phyloP scores from a whole-genome alignment of 2,329 filamentous ascomycete genomes.

The Dactylellina cionopaga region DNA sequence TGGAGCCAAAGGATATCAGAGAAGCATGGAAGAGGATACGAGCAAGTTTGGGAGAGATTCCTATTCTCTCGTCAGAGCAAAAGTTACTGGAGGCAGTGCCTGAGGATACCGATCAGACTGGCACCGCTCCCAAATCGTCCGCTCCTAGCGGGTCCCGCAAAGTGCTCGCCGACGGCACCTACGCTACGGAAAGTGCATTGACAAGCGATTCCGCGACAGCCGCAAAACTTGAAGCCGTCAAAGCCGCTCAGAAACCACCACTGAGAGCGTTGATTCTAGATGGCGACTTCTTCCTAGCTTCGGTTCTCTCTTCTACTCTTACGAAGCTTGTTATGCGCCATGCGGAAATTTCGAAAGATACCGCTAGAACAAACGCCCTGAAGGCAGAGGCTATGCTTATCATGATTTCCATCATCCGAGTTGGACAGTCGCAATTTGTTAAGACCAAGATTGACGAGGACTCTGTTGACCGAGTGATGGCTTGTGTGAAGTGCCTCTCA shows the following conservation, averaged over 20 bases:
- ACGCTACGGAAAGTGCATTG: slow-evolving; percentile 94
- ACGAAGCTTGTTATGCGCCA: slow-evolving; percentile 99
- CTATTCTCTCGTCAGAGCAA: slow-evolving; percentile 94
- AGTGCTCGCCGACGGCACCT: slow-evolving; percentile 94
- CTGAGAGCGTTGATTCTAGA: slow-evolving; percentile 94
- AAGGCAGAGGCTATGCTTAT: slow-evolving; percentile 98
- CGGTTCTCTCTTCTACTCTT: slow-evolving; percentile 92
- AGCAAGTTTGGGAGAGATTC: slow-evolving; percentile 92
- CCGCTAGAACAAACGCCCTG: slow-evolving; percentile 88
- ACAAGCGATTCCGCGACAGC: slow-evolving; percentile 91
- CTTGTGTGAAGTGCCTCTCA: slow-evolving; percentile 88
- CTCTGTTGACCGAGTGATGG: slow-evolving; percentile 98
- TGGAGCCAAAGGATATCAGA: slow-evolving; percentile 76
- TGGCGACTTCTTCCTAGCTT: slow-evolving; percentile 94
- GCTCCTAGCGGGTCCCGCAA: slow-evolving; percentile 86
- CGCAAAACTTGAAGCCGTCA: slow-evolving; percentile 93
- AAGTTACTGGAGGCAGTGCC: slow-evolving; percentile 83
- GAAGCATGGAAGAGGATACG: slow-evolving; percentile 97
- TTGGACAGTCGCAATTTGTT: slow-evolving; percentile 98
- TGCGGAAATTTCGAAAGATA: slow-evolving; percentile 87
- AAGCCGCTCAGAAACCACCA: slow-evolving; percentile 94
- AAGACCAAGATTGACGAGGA: slow-evolving; percentile 98
- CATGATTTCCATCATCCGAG: slow-evolving; percentile 98
- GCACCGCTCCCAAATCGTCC: slow-evolving; percentile 77
- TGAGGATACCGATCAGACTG: slow-evolving; percentile 68